Percentiles rank a stretch among this genome's conserved stretches.
phyloP scores from a whole-genome alignment of 331 rosid species.

The Acacia concinna region DNA sequence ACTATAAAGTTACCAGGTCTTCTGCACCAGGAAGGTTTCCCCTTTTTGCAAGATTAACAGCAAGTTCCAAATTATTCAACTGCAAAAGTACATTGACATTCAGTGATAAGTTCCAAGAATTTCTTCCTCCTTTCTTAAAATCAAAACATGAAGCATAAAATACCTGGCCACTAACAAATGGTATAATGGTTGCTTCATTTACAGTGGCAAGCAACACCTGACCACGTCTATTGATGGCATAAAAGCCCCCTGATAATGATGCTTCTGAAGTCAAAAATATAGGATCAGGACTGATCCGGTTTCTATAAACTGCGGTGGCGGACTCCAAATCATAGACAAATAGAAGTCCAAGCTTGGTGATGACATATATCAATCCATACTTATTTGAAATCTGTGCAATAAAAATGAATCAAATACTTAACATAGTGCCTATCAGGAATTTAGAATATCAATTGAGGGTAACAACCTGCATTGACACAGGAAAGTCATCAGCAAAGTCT shows the following conservation, averaged over 20 bases:
- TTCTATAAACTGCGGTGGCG: conserved; percentile 93
- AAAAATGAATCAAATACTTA: conserved; percentile 29
- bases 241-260: conserved; percentile 80
- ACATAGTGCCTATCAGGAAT: conserved; percentile 17
- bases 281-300: conserved; percentile 96
- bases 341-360: conserved; percentile 93
- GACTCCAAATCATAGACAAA: conserved; percentile 96
- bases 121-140: background rate
- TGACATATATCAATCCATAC: conserved; percentile 86
- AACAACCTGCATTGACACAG: conserved; percentile 96
- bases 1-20: conserved; percentile 64
- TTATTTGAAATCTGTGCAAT: conserved; percentile 79
- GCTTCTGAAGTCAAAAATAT: conserved; percentile 92
- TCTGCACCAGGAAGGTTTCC: conserved; percentile 99
- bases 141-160: conserved; percentile 11
- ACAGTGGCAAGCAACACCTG: conserved; percentile 96
- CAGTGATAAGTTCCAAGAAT: conserved; percentile 1
- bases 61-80: conserved; percentile 98
- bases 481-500: conserved; percentile 95
- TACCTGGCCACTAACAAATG: conserved; percentile 96
- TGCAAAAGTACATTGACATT: conserved; percentile 31
- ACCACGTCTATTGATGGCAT: conserved; percentile 94
- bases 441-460: conserved; percentile 14
- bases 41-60: conserved; percentile 95
- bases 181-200: conserved; percentile 86